Conservation (phyloP, 495 filamentous ascomycete genomes). For the Talaromyces borbonicus region DNA sequence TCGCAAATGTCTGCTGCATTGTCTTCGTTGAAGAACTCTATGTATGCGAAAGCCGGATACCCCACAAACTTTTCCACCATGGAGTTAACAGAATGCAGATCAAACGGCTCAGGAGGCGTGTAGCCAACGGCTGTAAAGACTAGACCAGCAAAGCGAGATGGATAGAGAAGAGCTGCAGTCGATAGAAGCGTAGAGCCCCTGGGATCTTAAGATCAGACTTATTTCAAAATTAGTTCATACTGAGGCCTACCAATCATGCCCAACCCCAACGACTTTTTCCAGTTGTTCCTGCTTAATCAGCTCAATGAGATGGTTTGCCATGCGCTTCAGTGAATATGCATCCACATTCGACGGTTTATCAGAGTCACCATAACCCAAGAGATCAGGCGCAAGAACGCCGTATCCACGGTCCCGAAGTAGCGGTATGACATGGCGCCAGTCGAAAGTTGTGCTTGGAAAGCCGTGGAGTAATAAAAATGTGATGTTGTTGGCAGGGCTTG, state of each 20-base stretch:
- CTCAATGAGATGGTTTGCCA: constrained; percentile 25
- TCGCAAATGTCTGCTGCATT: background rate
- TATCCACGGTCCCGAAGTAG: constrained; percentile 25
- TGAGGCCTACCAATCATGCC: constrained; percentile 1
- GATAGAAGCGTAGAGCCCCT: constrained; percentile 6
- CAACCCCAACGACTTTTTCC: constrained; percentile 1
- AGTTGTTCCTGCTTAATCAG: constrained; percentile 21
- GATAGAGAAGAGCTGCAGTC: background rate
- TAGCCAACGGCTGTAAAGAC: constrained; percentile 2
- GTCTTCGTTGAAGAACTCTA: constrained; percentile 6
- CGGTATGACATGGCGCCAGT: constrained; percentile 35
- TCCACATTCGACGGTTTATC: constrained; percentile 24
- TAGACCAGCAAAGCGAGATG: background rate
- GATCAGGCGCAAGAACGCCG: constrained; percentile 36
- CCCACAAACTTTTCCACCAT: background rate
- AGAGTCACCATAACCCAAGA: constrained; percentile 40
- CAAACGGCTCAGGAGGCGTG: background rate
- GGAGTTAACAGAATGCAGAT: background rate
- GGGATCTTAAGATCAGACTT: too few relatives aligned
- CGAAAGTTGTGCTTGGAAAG: constrained; percentile 30
- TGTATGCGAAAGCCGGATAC: constrained; percentile 1
- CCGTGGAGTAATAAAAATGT: constrained; percentile 36
- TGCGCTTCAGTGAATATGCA: constrained; percentile 23
- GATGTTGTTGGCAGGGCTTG: constrained; percentile 11
- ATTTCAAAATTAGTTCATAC: too few relatives aligned